Evolutionary conservation across 106 monocot species (phyloP).

Genomic region (Dendrobium chrysotoxum): DNA sequence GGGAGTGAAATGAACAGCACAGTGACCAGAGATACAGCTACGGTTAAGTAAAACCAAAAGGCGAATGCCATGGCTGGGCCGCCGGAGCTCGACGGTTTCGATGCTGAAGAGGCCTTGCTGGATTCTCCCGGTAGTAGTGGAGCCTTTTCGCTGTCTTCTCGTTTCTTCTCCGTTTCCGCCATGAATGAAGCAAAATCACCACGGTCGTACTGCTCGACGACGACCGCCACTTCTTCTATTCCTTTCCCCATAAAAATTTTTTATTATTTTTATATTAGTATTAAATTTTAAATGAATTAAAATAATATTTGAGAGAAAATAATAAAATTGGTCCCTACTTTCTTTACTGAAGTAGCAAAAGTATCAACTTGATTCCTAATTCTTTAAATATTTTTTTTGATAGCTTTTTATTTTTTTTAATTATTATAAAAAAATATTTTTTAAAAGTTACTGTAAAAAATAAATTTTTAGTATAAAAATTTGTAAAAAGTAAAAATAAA

Average conservation of each 20-base stretch:
- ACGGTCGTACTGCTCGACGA: too few species aligned
- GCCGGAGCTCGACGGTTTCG: not conserved
- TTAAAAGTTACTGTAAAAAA: too few species aligned
- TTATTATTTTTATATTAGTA: too few species aligned
- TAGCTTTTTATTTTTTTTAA: too few species aligned
- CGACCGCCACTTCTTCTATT: too few species aligned
- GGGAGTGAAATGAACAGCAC: conserved; percentile 13
- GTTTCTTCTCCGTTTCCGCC: conserved; percentile 1
- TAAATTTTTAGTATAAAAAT: not conserved
- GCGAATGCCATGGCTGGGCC: conserved; percentile 15
- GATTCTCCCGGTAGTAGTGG: not conserved
- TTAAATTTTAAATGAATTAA: too few species aligned
- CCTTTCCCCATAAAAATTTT: not conserved
- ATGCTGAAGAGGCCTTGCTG: not conserved
- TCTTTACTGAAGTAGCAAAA: too few species aligned
- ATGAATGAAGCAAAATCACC: not conserved
- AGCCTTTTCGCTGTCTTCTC: not conserved
- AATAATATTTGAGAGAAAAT: too few species aligned
- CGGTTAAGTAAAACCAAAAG: conserved; percentile 67
- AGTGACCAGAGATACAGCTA: conserved; percentile 40
- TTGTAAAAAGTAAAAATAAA: not conserved
- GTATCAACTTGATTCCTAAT: too few species aligned
- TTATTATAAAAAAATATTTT: too few species aligned
- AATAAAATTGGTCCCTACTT: too few species aligned
- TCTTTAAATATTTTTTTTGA: too few species aligned